These are phyloP conservation scores for Aureobasidium sp. DNA, from an alignment of 2,329 filamentous ascomycete genomes.

Conservation along the genomic window DNA sequence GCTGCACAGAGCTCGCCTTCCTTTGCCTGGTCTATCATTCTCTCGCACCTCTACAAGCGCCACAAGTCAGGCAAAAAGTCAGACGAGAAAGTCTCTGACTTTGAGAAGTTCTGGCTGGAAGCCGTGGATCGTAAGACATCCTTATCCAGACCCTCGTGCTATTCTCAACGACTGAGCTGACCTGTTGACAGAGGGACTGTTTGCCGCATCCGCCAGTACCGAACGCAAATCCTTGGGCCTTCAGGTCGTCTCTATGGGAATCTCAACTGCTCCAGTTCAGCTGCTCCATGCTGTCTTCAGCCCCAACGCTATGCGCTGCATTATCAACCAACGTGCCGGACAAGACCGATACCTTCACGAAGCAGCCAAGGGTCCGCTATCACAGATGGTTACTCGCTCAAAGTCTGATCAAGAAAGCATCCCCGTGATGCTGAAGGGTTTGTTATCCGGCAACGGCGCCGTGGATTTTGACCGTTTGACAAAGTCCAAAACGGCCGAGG, in stretches of 20 bases:
- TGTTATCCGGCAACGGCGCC: slow-evolving; percentile 64
- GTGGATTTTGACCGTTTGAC: slow-evolving; percentile 82
- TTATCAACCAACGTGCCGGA: slow-evolving; percentile 76
- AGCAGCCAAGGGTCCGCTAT: slow-evolving; percentile 69
- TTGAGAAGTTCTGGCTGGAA: slow-evolving; percentile 76
- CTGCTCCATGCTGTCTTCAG: slow-evolving; percentile 63
- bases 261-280: slow-evolving; percentile 47
- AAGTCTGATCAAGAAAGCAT: slow-evolving; percentile 55
- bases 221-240: slow-evolving; percentile 91
- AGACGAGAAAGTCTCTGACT: slow-evolving; percentile 33
- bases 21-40: slow-evolving; percentile 78
- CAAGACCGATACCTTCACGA: slow-evolving; percentile 73
- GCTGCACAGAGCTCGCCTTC: slow-evolving; percentile 75
- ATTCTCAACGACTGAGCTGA: slow-evolving; percentile 18
- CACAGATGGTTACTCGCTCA: slow-evolving; percentile 59
- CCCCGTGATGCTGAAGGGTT: slow-evolving; percentile 53
- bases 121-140: slow-evolving; percentile 66
- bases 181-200: slow-evolving; percentile 60
- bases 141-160: not conserved
- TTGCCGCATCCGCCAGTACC: slow-evolving; percentile 72
- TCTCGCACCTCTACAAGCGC: slow-evolving; percentile 41
- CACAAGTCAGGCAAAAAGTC: slow-evolving; percentile 18
- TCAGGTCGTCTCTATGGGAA: slow-evolving; percentile 66
- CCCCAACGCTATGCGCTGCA: slow-evolving; percentile 70
- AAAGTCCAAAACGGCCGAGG: slow-evolving; percentile 77